These are phyloP conservation scores for Trametes villosa DNA, from an alignment of 768 basidiomycete genomes.

Conservation along the genomic window DNA sequence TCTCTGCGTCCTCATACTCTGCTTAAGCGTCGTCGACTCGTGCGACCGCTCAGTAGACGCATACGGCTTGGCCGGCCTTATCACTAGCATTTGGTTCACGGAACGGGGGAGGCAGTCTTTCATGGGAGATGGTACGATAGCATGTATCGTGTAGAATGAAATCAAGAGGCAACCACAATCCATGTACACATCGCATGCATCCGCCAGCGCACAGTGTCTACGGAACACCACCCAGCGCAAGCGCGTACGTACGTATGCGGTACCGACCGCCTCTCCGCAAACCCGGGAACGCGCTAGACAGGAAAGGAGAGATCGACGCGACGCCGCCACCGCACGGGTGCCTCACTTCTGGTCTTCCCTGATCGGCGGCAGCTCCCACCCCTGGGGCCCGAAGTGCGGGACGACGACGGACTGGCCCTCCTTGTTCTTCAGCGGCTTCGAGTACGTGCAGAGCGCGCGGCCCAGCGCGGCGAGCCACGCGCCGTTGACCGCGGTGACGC, in stretches of 20 bases:
- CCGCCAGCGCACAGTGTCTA: background rate
- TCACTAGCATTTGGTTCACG: background rate
- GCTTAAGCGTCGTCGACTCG: slow-evolving; percentile 45
- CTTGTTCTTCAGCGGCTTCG: slow-evolving; percentile 77
- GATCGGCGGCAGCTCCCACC: slow-evolving; percentile 87
- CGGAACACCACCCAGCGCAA: background rate
- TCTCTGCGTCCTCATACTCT: slow-evolving; percentile 86
- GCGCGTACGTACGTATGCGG: background rate
- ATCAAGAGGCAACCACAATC: slow-evolving; percentile 5
- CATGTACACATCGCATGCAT: slow-evolving; percentile 1
- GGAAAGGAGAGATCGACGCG: too few species aligned
- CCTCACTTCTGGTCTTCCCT: slow-evolving; percentile 24
- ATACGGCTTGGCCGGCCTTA: background rate
- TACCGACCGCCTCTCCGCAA: too few species aligned
- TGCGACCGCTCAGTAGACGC: slow-evolving; percentile 5
- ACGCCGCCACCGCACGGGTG: too few species aligned
- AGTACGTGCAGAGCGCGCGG: slow-evolving; percentile 83
- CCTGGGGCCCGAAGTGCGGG: slow-evolving; percentile 83
- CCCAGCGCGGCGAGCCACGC: slow-evolving; percentile 87
- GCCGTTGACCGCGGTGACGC: slow-evolving; percentile 83
- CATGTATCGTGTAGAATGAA: slow-evolving; percentile 21
- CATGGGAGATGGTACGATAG: slow-evolving; percentile 13
- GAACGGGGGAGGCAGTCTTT: slow-evolving; percentile 1
- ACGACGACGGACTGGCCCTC: slow-evolving; percentile 72
- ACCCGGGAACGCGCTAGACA: too few species aligned